phyloP scores from a whole-genome alignment of 2,329 filamentous ascomycete genomes.

The Cercospora nicotianae region DNA sequence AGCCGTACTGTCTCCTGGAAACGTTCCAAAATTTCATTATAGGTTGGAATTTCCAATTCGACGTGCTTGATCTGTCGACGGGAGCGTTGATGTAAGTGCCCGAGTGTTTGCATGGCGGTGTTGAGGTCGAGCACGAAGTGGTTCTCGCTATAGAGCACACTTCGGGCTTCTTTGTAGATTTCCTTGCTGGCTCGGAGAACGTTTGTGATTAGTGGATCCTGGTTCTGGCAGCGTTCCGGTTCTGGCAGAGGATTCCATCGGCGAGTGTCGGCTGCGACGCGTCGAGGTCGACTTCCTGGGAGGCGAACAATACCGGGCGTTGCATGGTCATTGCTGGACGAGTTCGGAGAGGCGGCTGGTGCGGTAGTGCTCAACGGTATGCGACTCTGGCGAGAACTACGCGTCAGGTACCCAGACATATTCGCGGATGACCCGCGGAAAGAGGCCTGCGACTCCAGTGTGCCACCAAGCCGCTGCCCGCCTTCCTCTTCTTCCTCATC shows the following conservation, averaged over 20 bases:
- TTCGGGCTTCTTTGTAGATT: slow-evolving; percentile 45
- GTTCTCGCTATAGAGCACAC: slow-evolving; percentile 45
- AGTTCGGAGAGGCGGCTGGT: background rate
- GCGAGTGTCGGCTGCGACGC: background rate
- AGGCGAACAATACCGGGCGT: background rate
- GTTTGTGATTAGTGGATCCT: slow-evolving; percentile 42
- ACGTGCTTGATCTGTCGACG: slow-evolving; percentile 47
- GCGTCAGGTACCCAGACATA: background rate
- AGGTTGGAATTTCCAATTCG: slow-evolving; percentile 46
- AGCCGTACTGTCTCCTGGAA: slow-evolving; percentile 50
- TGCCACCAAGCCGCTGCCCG: background rate
- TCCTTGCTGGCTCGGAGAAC: slow-evolving; percentile 43
- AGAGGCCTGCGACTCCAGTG: background rate
- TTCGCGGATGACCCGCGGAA: background rate
- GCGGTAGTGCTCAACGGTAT: background rate
- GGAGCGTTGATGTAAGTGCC: slow-evolving; percentile 45
- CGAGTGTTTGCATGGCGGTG: slow-evolving; percentile 42
- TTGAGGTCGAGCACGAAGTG: slow-evolving; percentile 43
- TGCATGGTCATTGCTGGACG: background rate
- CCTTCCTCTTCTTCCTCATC: slow-evolving; percentile 5
- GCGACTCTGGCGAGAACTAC: background rate
- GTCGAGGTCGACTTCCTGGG: background rate
- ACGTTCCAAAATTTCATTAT: slow-evolving; percentile 49
- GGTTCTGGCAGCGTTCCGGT: slow-evolving; percentile 30
- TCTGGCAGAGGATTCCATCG: slow-evolving; percentile 10